These are phyloP conservation scores for Monosporascus sp. DNA, from an alignment of 2,329 filamentous ascomycete species.

Conservation along the genomic window DNA sequence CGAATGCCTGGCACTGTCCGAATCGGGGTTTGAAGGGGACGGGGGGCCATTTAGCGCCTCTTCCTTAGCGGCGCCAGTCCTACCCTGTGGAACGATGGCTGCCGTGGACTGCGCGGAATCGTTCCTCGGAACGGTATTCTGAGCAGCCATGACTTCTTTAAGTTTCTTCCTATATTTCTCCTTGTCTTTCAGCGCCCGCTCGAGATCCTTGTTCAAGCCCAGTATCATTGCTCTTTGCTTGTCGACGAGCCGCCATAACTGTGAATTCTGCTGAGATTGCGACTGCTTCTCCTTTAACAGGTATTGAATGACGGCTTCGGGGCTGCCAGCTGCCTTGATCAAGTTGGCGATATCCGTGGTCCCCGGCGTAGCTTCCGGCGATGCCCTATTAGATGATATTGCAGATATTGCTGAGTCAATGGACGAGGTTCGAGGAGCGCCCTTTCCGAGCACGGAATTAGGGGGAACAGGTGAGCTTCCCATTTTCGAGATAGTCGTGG, in stretches of 20 bases:
- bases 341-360: conserved; percentile 73
- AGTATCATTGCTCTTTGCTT: conserved; percentile 94
- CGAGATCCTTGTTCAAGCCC: conserved; percentile 89
- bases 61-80: conserved; percentile 25
- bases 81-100: conserved; percentile 18
- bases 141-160: conserved; percentile 60
- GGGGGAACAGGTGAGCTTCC: conserved; percentile 39
- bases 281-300: conserved; percentile 88
- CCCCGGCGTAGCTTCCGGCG: conserved; percentile 53
- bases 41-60: conserved; percentile 33
- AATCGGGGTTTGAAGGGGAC: conserved; percentile 44
- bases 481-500: conserved; percentile 38
- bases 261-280: conserved; percentile 80
- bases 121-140: conserved; percentile 18
- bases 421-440: conserved; percentile 68
- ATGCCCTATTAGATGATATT: conserved; percentile 55
- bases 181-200: conserved; percentile 87
- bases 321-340: conserved; percentile 78
- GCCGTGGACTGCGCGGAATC: conserved; percentile 14
- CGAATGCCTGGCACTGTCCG: conserved; percentile 47
- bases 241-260: conserved; percentile 92
- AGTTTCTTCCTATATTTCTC: conserved; percentile 88
- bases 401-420: conserved; percentile 91
- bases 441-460: conserved; percentile 34
- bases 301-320: conserved; percentile 83